Evolutionary conservation across 306 rosid genomes (phyloP), one percentile per base, ranked within the genome.

Genomic region (Oemleria cerasiformis): DNA sequence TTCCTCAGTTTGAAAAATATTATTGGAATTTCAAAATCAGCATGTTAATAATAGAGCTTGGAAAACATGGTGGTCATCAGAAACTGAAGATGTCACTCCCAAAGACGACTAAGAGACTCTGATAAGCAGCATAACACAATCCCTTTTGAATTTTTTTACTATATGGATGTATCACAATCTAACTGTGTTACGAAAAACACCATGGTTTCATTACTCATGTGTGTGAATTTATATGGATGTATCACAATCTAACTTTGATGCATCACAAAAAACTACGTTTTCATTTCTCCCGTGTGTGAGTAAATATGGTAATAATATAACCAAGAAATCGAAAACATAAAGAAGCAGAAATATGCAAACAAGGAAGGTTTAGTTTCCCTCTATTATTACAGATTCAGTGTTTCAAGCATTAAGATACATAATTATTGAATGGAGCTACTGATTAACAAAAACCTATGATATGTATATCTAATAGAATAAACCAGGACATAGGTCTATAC

Each of bases 401-500:
- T 39, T 20, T 62, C 65, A 53, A 51, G 12, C 70, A 53, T 47
- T 61, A 23, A 36, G 10, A 36, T 9, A 50, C 8, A 49, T 5
- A 44, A 48, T 8, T 10, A 63, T 7, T 40, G 21, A 38, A 63
- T 9, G 49, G 8, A 44, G 21, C 44, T 44, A 38, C 39, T 51
- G 57, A 10, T 42, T 12, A 30, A 77, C 36, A 59, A 44, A 59
- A 11, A 16, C 36, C 20, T 51, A 56, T 51, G 19, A 78, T 16
- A 40, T 9, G 7, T 47, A 43, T 17, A n/a, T 59, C 8, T 30
- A 40, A 50, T 44, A 54, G 21, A 40, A 2, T 19, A 15, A 44
- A 63, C 19, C 20, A 12, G 50, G 57, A 25, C 21, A 50, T 0
- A 49, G 68, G 21, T 73, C 41, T n/a, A 58, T 63, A 85, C 89